These are phyloP conservation scores for Dacryopinax primogenitus DNA, from an alignment of 768 basidiomycete species.

Conservation along the genomic window DNA sequence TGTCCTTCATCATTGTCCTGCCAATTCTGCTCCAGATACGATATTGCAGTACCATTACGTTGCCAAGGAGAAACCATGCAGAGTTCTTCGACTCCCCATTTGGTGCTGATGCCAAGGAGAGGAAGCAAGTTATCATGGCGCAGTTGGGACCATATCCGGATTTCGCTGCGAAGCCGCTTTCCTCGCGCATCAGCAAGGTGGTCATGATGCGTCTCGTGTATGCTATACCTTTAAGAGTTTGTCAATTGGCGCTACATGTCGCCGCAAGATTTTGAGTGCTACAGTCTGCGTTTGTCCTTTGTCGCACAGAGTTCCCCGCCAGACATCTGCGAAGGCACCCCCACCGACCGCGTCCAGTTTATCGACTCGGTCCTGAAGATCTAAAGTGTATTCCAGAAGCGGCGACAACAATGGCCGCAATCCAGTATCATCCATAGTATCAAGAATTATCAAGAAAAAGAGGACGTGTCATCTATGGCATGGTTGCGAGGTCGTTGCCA, in stretches of 20 bases:
- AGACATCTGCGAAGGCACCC: constrained; percentile 4
- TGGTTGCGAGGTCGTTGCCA: background rate
- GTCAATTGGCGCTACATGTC: background rate
- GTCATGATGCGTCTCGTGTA: background rate
- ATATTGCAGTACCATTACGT: constrained; percentile 42
- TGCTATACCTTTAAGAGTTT: background rate
- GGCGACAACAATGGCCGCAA: background rate
- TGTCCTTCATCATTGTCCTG: constrained; percentile 4
- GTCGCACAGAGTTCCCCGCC: background rate
- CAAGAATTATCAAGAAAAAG: background rate
- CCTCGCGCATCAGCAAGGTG: background rate
- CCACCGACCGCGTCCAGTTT: background rate
- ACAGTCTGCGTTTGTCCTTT: background rate
- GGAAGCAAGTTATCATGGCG: background rate
- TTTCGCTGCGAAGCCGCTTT: background rate
- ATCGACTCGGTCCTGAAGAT: background rate
- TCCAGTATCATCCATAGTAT: background rate
- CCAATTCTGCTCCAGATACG: constrained; percentile 29
- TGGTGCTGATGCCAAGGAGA: background rate
- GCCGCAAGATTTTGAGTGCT: background rate
- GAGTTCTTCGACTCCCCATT: constrained; percentile 4
- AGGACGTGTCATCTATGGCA: background rate
- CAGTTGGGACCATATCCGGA: background rate
- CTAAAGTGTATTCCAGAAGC: background rate
- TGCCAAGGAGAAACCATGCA: constrained; percentile 54